These are phyloP conservation scores for Kwoniella botswanensis DNA, from an alignment of 768 basidiomycete species.

Conservation along the genomic window DNA sequence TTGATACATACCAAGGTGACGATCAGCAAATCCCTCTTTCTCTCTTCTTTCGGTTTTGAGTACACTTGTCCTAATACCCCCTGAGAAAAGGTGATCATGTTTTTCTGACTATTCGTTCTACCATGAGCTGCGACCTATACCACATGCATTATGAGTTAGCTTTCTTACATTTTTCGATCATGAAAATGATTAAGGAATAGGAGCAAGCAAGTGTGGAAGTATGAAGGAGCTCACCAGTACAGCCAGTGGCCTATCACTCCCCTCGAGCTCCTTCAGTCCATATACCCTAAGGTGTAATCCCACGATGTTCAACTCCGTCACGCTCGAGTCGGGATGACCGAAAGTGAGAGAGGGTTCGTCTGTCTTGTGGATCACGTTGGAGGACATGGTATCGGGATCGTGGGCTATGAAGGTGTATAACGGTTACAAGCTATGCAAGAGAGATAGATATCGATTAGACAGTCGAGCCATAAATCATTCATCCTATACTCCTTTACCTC, in stretches of 20 bases:
- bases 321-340: constrained; percentile 26
- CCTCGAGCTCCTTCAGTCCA: constrained; percentile 50
- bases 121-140: constrained; percentile 63
- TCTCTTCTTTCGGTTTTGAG: constrained; percentile 30
- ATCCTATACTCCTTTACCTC: no score
- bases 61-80: constrained; percentile 54
- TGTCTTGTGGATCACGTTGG: constrained; percentile 22
- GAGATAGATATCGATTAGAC: no score
- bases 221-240: constrained; percentile 30
- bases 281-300: constrained; percentile 44
- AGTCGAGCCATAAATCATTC: no score
- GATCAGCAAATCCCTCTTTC: constrained; percentile 60
- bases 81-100: constrained; percentile 57
- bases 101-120: constrained; percentile 57
- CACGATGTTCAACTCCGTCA: constrained; percentile 35
- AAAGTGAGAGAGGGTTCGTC: constrained; percentile 37
- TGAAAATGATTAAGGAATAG: neutral
- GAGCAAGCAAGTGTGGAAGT: no score
- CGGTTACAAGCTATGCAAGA: no score
- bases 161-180: neutral
- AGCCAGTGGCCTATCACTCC: constrained; percentile 34
- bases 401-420: neutral
- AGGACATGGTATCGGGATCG: constrained; percentile 1
- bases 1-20: constrained; percentile 62
- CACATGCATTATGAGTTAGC: neutral